Evolutionary conservation across 495 filamentous ascomycete species (phyloP).

Genomic region (Penicillium simplicissimum): DNA sequence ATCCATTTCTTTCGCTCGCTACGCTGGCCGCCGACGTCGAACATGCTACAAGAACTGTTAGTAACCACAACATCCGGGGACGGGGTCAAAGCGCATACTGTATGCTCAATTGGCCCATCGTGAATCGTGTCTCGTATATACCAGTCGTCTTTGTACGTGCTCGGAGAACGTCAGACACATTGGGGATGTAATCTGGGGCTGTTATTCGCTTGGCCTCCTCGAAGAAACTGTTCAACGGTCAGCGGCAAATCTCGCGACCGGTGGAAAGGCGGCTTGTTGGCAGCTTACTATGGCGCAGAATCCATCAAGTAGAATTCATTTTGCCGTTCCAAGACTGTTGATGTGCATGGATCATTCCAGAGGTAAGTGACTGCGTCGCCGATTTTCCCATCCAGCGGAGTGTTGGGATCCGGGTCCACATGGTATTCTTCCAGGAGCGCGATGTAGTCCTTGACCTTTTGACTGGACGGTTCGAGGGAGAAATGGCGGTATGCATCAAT

Average conservation of each 20-base stretch:
- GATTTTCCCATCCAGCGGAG: constrained; percentile 72
- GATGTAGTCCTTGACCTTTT: constrained; percentile 71
- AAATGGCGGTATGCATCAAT: constrained; percentile 89
- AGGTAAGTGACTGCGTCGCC: constrained; percentile 80
- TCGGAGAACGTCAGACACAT: constrained; percentile 89
- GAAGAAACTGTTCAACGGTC: constrained; percentile 70
- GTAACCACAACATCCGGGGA: not conserved
- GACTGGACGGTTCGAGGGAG: constrained; percentile 68
- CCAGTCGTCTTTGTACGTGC: constrained; percentile 98
- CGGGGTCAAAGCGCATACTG: constrained; percentile 66
- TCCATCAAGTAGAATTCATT: constrained; percentile 99
- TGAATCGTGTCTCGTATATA: constrained; percentile 97
- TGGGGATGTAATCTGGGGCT: constrained; percentile 80
- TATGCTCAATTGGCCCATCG: constrained; percentile 97
- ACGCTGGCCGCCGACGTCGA: constrained; percentile 95
- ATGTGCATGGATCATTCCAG: constrained; percentile 88
- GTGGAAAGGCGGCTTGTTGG: not conserved
- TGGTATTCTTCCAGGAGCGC: constrained; percentile 84
- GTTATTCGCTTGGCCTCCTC: constrained; percentile 87
- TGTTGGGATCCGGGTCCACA: constrained; percentile 85
- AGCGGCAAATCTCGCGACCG: not conserved
- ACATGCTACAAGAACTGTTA: constrained; percentile 70
- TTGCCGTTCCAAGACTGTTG: constrained; percentile 84
- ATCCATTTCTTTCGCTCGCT: constrained; percentile 99
- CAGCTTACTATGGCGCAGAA: constrained; percentile 91